A percentile compares a stretch with the other conserved stretches of the same genome.
These are phyloP conservation scores for Plasmodium vivax DNA, from an alignment of 169 alveolate genomes.

Conservation along the genomic window DNA sequence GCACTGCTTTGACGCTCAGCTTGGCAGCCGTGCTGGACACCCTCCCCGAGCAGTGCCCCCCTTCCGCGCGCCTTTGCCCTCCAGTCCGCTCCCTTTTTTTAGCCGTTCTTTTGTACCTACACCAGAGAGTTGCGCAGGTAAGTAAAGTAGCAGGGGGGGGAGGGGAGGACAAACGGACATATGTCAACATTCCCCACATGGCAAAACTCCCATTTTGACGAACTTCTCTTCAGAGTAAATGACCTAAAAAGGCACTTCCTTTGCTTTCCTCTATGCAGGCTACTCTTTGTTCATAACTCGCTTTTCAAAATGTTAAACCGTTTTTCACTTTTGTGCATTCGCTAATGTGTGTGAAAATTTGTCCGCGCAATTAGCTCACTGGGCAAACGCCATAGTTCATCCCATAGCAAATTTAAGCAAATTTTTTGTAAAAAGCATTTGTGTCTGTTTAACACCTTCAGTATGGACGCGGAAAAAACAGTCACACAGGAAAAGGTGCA, in stretches of 20 bases:
- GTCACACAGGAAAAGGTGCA: neutral
- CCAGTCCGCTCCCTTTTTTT: neutral
- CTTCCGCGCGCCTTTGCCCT: neutral
- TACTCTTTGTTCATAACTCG: neutral
- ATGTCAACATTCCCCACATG: neutral
- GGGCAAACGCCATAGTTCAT: neutral
- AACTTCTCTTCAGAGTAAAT: neutral
- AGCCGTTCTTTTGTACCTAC: neutral
- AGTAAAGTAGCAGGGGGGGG: no score
- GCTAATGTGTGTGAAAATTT: neutral
- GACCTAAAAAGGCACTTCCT: neutral
- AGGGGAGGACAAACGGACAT: neutral
- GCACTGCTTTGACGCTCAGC: neutral
- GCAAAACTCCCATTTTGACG: neutral
- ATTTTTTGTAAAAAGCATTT: neutral
- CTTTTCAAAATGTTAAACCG: neutral
- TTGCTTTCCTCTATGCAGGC: neutral
- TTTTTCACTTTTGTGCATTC: neutral
- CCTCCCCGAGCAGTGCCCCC: neutral
- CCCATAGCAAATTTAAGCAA: neutral
- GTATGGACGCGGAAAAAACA: neutral
- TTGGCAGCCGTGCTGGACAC: neutral
- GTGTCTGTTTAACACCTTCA: neutral
- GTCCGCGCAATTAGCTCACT: neutral
- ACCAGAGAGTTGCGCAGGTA: neutral